Conservation (phyloP, 2,329 filamentous ascomycete species). For the Hypoxylon sp. region DNA sequence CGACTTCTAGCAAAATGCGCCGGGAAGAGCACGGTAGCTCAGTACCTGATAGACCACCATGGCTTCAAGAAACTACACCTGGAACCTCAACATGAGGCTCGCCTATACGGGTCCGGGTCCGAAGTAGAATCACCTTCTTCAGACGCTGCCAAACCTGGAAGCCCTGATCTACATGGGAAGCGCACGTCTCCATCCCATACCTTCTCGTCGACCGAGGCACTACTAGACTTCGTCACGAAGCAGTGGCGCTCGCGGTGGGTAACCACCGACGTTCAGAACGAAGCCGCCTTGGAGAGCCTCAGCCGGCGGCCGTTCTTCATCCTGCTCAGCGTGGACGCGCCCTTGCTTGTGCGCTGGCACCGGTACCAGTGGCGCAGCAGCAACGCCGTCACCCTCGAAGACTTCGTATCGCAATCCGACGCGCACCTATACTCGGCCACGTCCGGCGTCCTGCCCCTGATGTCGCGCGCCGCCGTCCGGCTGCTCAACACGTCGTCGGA, state of each 20-base stretch:
- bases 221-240: conserved; percentile 88
- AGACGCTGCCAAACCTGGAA: conserved; percentile 11
- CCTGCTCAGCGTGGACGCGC: conserved; percentile 90
- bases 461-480: conserved; percentile 83
- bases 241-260: conserved; percentile 88
- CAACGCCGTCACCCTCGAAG: conserved; percentile 59
- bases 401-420: conserved; percentile 73
- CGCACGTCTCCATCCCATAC: conserved; percentile 45
- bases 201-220: conserved; percentile 72
- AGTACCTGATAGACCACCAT: conserved; percentile 87
- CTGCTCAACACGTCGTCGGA: conserved; percentile 86
- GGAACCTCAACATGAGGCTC: conserved; percentile 31
- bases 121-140: conserved; percentile 11
- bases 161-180: conserved; percentile 18
- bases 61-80: conserved; percentile 81
- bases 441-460: conserved; percentile 77
- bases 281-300: conserved; percentile 78
- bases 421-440: conserved; percentile 76
- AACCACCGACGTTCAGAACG: conserved; percentile 83
- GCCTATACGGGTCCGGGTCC: conserved; percentile 6
- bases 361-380: conserved; percentile 68
- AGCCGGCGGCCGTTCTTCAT: conserved; percentile 90
- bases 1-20: conserved; percentile 78
- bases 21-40: conserved; percentile 89
- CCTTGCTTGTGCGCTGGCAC: conserved; percentile 83